These are phyloP conservation scores for Argentina anserina DNA, from an alignment of 306 rosid species.

Conservation along the genomic window DNA sequence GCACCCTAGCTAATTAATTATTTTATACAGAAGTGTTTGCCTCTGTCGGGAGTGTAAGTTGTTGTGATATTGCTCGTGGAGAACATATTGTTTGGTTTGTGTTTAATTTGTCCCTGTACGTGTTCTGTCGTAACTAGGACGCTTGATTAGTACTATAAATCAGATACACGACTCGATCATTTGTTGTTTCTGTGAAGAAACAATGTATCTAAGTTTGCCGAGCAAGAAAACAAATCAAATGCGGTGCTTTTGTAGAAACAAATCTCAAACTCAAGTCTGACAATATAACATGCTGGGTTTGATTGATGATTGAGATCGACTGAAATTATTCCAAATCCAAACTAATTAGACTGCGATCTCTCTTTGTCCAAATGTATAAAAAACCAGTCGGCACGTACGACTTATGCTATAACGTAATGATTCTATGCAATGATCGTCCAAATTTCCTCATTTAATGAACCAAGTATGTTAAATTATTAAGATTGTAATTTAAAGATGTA, in stretches of 20 bases:
- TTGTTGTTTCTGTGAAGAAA: neutral
- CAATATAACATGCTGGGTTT: no score
- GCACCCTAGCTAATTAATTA: neutral
- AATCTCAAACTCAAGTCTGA: neutral
- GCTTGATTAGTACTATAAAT: neutral
- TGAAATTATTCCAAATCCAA: no score
- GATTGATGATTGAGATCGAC: no score
- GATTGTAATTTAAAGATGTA: no score
- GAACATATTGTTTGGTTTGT: neutral
- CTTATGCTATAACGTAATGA: no score
- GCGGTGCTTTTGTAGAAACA: neutral
- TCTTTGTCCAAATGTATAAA: no score
- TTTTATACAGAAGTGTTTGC: neutral
- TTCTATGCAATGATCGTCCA: no score
- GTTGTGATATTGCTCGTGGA: neutral
- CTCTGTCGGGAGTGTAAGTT: neutral
- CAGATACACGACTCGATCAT: neutral
- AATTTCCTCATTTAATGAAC: no score
- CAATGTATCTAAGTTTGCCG: neutral
- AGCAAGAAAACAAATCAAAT: neutral
- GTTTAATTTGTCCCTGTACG: no score
- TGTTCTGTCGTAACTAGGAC: neutral
- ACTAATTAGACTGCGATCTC: no score
- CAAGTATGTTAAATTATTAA: no score
- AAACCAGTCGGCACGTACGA: no score